These are phyloP conservation scores for Barnettozyma sucrosica DNA, from an alignment of 805 yeast species.

Conservation along the genomic window DNA sequence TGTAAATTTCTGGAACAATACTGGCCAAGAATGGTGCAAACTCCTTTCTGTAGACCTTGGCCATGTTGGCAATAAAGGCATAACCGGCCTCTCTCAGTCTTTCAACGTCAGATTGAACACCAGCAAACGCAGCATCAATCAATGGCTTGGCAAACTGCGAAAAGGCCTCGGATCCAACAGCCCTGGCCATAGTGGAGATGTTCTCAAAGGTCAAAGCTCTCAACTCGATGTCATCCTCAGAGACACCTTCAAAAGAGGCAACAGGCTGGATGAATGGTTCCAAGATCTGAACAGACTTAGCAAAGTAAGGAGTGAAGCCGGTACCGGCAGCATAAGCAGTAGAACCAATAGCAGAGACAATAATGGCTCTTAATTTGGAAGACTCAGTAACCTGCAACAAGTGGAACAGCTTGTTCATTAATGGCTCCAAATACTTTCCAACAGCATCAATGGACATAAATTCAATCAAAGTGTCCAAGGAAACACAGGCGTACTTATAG, in stretches of 20 bases:
- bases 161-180: constrained; percentile 90
- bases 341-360: constrained; percentile 94
- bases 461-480: constrained; percentile 88
- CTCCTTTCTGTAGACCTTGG: constrained; percentile 88
- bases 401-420: constrained; percentile 82
- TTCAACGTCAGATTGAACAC: constrained; percentile 70
- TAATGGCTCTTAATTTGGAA: constrained; percentile 63
- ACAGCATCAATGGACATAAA: constrained; percentile 86
- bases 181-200: constrained; percentile 90
- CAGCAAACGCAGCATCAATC: constrained; percentile 78
- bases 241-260: constrained; percentile 65
- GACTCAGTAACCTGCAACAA: constrained; percentile 77
- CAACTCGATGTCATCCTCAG: constrained; percentile 86
- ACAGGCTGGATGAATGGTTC: constrained; percentile 75
- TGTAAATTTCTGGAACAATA: constrained; percentile 77
- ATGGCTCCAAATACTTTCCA: constrained; percentile 72
- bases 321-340: constrained; percentile 94
- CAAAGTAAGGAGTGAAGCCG: constrained; percentile 80
- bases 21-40: constrained; percentile 80
- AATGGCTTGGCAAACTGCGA: constrained; percentile 81
- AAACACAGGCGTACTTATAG: constrained; percentile 85
- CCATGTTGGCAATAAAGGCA: constrained; percentile 88
- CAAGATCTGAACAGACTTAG: constrained; percentile 69
- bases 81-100: constrained; percentile 93
- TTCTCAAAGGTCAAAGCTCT: constrained; percentile 91